phyloP scores from a whole-genome alignment of 2,329 filamentous ascomycete species.

The Bisporella sp. region DNA sequence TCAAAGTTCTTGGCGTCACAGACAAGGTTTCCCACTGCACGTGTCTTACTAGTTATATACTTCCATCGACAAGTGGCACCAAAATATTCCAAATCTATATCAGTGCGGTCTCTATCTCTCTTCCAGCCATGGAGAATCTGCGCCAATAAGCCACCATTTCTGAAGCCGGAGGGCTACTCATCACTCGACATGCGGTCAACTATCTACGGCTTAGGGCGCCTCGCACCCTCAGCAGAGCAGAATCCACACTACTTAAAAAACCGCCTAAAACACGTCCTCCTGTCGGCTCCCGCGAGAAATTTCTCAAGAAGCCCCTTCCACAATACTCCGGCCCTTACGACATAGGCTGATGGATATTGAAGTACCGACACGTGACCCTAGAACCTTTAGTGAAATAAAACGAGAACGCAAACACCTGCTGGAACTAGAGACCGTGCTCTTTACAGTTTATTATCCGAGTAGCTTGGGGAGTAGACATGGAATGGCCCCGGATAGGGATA shows the following conservation, averaged over 20 bases:
- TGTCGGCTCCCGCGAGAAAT: slow-evolving; percentile 38
- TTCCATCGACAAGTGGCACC: too few relatives aligned
- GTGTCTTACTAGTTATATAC: too few relatives aligned
- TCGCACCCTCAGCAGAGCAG: background rate
- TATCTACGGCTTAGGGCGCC: background rate
- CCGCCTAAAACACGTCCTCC: slow-evolving; percentile 39
- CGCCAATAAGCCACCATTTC: too few relatives aligned
- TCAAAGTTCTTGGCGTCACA: too few relatives aligned
- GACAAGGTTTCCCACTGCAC: too few relatives aligned
- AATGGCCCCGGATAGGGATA: slow-evolving; percentile 31
- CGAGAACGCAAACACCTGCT: slow-evolving; percentile 39
- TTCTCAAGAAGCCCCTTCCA: slow-evolving; percentile 37
- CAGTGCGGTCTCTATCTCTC: too few relatives aligned
- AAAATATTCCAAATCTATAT: too few relatives aligned
- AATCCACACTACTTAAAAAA: slow-evolving; percentile 2
- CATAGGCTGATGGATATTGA: slow-evolving; percentile 48
- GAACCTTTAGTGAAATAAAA: slow-evolving; percentile 42
- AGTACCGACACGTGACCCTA: slow-evolving; percentile 39
- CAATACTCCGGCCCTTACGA: slow-evolving; percentile 45
- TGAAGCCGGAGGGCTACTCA: too few relatives aligned
- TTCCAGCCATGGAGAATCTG: too few relatives aligned
- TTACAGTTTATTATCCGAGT: slow-evolving; percentile 60
- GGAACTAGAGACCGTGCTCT: slow-evolving; percentile 51
- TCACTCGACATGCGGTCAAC: too few relatives aligned
- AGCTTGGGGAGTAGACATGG: slow-evolving; percentile 35